A percentile compares a stretch with the other conserved stretches of the same genome.
These are phyloP conservation scores for Cucurbitaria berberidis DNA, from an alignment of 2,329 filamentous ascomycete species.

Conservation along the genomic window DNA sequence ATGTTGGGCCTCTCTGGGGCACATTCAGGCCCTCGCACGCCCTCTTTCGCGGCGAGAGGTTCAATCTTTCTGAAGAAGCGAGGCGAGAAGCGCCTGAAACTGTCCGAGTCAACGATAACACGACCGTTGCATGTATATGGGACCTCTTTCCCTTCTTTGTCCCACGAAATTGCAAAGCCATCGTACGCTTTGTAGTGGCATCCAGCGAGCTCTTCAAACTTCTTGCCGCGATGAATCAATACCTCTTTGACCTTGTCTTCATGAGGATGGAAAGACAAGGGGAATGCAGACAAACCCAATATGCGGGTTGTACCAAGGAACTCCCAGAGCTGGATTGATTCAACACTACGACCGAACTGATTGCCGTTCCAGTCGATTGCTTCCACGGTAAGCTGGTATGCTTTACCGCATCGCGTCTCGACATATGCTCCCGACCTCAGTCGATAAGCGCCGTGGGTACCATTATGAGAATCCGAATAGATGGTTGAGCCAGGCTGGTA, in stretches of 20 bases:
- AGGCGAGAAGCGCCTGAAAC: constrained; percentile 52
- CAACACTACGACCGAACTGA: constrained; percentile 3
- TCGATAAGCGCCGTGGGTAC: constrained; percentile 26
- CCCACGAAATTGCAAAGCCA: constrained; percentile 60
- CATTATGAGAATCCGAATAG: constrained; percentile 25
- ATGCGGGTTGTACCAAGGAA: constrained; percentile 84
- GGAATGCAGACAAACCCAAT: constrained; percentile 74
- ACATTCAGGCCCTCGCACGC: constrained; percentile 13
- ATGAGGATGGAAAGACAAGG: constrained; percentile 78
- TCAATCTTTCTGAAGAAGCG: constrained; percentile 35
- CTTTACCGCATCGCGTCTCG: background rate
- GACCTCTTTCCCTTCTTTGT: background rate
- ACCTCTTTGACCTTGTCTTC: constrained; percentile 60
- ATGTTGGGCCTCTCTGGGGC: constrained; percentile 27
- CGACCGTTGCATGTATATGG: constrained; percentile 63
- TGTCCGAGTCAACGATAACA: constrained; percentile 79
- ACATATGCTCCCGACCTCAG: constrained; percentile 14
- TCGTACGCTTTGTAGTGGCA: constrained; percentile 81
- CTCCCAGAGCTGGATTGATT: constrained; percentile 27
- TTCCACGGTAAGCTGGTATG: constrained; percentile 30
- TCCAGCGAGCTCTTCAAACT: constrained; percentile 76
- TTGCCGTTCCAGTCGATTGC: constrained; percentile 45
- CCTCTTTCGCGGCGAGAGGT: constrained; percentile 27
- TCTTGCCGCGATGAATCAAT: constrained; percentile 79
- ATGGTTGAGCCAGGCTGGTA: constrained; percentile 46